Conservation (phyloP, 495 filamentous ascomycete genomes). For the Chaetomium tenue region DNA sequence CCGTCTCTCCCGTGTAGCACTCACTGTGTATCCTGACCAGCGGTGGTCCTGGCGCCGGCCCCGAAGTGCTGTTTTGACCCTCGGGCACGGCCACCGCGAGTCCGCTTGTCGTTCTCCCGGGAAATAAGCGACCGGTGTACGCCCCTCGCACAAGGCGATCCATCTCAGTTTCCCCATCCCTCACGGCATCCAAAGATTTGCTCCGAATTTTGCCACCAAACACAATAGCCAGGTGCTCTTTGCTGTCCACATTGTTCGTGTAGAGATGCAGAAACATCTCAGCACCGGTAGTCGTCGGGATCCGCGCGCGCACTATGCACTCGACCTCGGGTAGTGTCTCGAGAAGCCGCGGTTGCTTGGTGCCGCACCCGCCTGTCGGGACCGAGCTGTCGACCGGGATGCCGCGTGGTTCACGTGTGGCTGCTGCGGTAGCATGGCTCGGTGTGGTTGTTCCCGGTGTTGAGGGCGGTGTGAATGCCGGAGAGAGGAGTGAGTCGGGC, state of each 20-base stretch:
- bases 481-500: conserved; percentile 60
- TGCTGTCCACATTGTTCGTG: conserved; percentile 85
- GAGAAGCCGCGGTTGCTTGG: conserved; percentile 65
- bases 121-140: conserved; percentile 83
- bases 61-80: neutral
- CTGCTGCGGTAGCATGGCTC: conserved; percentile 27
- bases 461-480: conserved; percentile 77
- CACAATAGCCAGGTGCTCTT: conserved; percentile 97
- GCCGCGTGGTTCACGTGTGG: conserved; percentile 42
- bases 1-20: conserved; percentile 98
- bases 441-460: conserved; percentile 65
- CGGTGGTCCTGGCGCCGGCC: conserved; percentile 42
- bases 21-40: conserved; percentile 95
- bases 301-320: conserved; percentile 80
- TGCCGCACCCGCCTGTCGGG: conserved; percentile 49
- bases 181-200: conserved; percentile 70
- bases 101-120: conserved; percentile 73
- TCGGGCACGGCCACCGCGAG: conserved; percentile 23
- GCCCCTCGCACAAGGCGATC: conserved; percentile 94
- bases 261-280: conserved; percentile 98
- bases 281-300: conserved; percentile 80
- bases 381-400: conserved; percentile 56
- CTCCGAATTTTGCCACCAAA: conserved; percentile 85
- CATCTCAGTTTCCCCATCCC: conserved; percentile 89
- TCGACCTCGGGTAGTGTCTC: conserved; percentile 68